These are phyloP conservation scores for Verticillium alfalfae DNA, from an alignment of 2,329 filamentous ascomycete species.

Conservation along the genomic window DNA sequence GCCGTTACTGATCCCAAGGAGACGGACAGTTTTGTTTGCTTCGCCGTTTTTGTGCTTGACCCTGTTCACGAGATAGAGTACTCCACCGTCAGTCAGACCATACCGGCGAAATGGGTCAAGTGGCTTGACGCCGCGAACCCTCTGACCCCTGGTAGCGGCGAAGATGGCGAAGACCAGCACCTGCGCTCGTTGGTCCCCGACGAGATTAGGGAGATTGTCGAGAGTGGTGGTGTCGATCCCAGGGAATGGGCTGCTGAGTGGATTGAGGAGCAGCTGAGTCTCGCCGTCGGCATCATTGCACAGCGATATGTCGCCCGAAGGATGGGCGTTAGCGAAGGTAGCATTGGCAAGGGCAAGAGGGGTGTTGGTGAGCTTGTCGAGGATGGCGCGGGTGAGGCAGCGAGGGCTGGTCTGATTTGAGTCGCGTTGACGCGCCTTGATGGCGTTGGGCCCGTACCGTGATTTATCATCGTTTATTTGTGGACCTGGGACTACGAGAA, in stretches of 20 bases:
- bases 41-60: constrained; percentile 77
- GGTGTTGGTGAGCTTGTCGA: constrained; percentile 49
- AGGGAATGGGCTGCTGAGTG: constrained; percentile 97
- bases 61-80: constrained; percentile 90
- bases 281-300: constrained; percentile 79
- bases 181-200: constrained; percentile 53
- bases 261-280: constrained; percentile 79
- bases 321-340: constrained; percentile 91
- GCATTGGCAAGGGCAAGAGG: constrained; percentile 56
- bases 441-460: not conserved
- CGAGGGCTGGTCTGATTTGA: constrained; percentile 11
- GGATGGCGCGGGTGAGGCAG: constrained; percentile 23
- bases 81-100: constrained; percentile 71
- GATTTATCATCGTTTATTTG: not conserved
- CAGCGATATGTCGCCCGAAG: constrained; percentile 91
- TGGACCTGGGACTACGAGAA: too few relatives aligned
- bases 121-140: constrained; percentile 80
- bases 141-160: constrained; percentile 46
- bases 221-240: constrained; percentile 72
- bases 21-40: constrained; percentile 60
- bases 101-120: constrained; percentile 80
- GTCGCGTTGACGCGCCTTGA: not conserved
- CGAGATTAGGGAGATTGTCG: constrained; percentile 82
- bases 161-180: constrained; percentile 24
- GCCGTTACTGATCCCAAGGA: constrained; percentile 44